Evolutionary conservation across 2,329 filamentous ascomycete genomes (phyloP).

Genomic region (Paecilomyces sp.): DNA sequence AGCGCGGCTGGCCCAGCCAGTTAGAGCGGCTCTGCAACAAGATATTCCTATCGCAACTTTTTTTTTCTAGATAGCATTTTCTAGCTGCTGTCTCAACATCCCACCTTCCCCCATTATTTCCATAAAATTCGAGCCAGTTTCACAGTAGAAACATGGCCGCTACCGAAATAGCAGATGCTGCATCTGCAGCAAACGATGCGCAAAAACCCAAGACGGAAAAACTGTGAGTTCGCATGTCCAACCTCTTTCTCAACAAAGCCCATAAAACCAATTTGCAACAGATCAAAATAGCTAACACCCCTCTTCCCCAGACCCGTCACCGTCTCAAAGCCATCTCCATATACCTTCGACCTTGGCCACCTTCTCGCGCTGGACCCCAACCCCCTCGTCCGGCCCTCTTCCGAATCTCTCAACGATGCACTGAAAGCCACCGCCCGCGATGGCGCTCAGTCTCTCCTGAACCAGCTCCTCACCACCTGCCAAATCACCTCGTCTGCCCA

Average conservation of each 20-base stretch:
- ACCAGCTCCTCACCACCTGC: conserved; percentile 87
- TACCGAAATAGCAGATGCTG: conserved; percentile 16
- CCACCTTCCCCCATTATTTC: background rate
- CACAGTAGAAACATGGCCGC: conserved; percentile 18
- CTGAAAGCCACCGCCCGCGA: conserved; percentile 73
- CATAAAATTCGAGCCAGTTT: background rate
- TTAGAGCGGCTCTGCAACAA: conserved; percentile 19
- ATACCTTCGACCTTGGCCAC: conserved; percentile 85
- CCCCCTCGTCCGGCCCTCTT: conserved; percentile 56
- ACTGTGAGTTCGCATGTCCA: conserved; percentile 25
- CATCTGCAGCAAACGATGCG: conserved; percentile 11
- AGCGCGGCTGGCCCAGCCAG: conserved; percentile 11
- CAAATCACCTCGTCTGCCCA: conserved; percentile 60
- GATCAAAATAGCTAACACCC: conserved; percentile 9
- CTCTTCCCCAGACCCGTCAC: conserved; percentile 43
- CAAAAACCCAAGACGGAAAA: conserved; percentile 28
- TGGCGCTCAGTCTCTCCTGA: conserved; percentile 84
- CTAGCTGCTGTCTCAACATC: background rate
- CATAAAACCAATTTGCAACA: background rate
- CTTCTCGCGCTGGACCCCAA: conserved; percentile 84
- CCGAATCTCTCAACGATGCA: conserved; percentile 52
- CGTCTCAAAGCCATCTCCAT: conserved; percentile 77
- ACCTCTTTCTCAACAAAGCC: conserved; percentile 3
- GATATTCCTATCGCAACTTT: conserved; percentile 18
- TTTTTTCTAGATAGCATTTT: conserved; percentile 18